These are phyloP conservation scores for Piper betle DNA, from an alignment of 164 flowering plant genomes.

Conservation along the genomic window DNA sequence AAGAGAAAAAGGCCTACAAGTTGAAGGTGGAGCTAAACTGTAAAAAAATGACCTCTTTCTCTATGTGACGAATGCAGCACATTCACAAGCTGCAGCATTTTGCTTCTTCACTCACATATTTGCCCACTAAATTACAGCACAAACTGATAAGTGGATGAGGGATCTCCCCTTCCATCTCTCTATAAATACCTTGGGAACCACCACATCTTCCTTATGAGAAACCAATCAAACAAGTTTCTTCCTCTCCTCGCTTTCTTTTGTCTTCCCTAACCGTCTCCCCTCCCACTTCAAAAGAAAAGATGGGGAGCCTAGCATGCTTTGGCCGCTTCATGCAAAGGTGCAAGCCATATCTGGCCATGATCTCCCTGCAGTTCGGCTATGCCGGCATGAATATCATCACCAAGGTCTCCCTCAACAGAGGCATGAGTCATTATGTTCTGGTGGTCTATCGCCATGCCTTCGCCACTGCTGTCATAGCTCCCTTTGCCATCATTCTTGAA, in stretches of 20 bases:
- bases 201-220: constrained; percentile 4
- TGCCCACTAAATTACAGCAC: not conserved
- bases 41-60: not conserved
- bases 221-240: constrained; percentile 2
- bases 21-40: not conserved
- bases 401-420: constrained; percentile 16
- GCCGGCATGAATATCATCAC: constrained; percentile 23
- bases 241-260: constrained; percentile 1
- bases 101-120: not conserved
- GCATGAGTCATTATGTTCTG: constrained; percentile 23
- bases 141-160: not conserved
- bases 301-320: constrained; percentile 12
- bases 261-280: not conserved
- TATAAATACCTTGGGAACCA: constrained; percentile 3
- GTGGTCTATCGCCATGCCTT: constrained; percentile 23
- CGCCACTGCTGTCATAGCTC: constrained; percentile 16
- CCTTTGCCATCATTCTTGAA: constrained; percentile 21
- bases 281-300: not conserved
- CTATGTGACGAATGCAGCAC: not conserved
- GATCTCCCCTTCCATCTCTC: not conserved
- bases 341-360: constrained; percentile 17
- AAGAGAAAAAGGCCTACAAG: too few relatives aligned
- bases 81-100: constrained; percentile 2
- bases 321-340: constrained; percentile 5
- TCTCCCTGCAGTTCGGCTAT: constrained; percentile 20